phyloP scores from a whole-genome alignment of 2,329 filamentous ascomycete genomes.

The Zymoseptoria passerinii region DNA sequence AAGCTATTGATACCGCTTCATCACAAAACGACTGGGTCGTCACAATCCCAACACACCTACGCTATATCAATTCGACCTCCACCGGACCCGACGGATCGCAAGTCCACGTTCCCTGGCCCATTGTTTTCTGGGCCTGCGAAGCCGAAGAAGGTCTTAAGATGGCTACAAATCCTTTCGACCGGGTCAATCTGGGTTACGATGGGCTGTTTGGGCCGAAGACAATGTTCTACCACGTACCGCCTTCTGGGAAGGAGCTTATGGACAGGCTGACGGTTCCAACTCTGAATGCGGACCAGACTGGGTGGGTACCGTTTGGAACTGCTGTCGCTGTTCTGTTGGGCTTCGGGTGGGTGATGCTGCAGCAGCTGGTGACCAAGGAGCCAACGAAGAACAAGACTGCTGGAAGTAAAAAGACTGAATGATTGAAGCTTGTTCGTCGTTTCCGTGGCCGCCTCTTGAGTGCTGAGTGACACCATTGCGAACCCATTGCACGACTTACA shows the following conservation, averaged over 20 bases:
- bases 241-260: conserved; percentile 13
- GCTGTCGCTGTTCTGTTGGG: conserved; percentile 35
- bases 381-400: not conserved
- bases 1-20: not conserved
- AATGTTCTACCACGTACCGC: conserved; percentile 66
- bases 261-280: conserved; percentile 32
- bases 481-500: too few relatives aligned
- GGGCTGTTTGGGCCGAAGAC: conserved; percentile 66
- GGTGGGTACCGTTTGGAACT: conserved; percentile 37
- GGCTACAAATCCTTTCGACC: conserved; percentile 73
- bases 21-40: conserved; percentile 47
- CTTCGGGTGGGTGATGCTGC: conserved; percentile 40
- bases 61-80: conserved; percentile 53
- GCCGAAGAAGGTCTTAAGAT: conserved; percentile 60
- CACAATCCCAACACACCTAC: conserved; percentile 73
- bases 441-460: too few relatives aligned
- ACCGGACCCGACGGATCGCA: conserved; percentile 21
- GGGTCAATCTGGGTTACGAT: conserved; percentile 78
- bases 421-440: not conserved
- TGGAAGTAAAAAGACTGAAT: not conserved
- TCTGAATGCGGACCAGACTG: conserved; percentile 30
- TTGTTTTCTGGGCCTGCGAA: conserved; percentile 83
- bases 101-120: conserved; percentile 52
- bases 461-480: too few relatives aligned
- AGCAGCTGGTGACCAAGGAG: conserved; percentile 20